Base-by-base conservation (phyloP, 2,329 filamentous ascomycete species). In the Beauveria bassiana region DNA sequence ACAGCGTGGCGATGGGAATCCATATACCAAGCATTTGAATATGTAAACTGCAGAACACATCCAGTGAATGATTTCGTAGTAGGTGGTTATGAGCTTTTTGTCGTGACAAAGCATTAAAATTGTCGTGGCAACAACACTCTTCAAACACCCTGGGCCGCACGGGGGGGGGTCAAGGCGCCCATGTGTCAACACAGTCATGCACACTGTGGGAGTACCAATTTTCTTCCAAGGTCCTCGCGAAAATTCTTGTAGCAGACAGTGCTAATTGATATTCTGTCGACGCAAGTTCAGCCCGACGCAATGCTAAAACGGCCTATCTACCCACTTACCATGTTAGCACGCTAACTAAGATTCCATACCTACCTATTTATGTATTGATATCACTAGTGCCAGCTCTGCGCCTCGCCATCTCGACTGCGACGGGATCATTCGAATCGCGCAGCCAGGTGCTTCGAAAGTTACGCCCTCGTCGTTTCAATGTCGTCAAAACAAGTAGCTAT, bases 111-210 rank as follows among this genome's bases (percentile, higher is more conserved):
- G 57, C 47, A 47, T 46, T 24, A 31, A 28, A 20, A 16, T 16
- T 38, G 34, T 20, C 8, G 22, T 46, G 50, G 58, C 47, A 53
- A 60, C 58, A 60, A 60, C 58, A 60, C 58, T 53, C 40, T 54
- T 60, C 58, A 60, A 60, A 60, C 58, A 51, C 34, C 12, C 34
- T 14, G 34, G 34, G 34, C 12, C 12, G 34, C 5, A 38, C 45
- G n/a, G n/a, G 22, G 40, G 42, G n/a, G n/a, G n/a, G 12, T 2
- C 58, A 53, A 42, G 49, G 26, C 40, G n/a, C 57, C n/a, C 14
- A 47, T 51, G n/a, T 8, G n/a, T 20, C 5, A 46, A 7, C 22
- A 38, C 38, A 5, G 18, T 26, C 8, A 24, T 18, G 20, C 28
- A 20, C 31, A 60, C 58, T 60, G 58, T 60, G 10, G 18, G 10